A percentile compares a stretch with the other conserved stretches of the same genome.
Evolutionary conservation across 331 rosid genomes (phyloP).

Genomic region (Malus hybrid): DNA sequence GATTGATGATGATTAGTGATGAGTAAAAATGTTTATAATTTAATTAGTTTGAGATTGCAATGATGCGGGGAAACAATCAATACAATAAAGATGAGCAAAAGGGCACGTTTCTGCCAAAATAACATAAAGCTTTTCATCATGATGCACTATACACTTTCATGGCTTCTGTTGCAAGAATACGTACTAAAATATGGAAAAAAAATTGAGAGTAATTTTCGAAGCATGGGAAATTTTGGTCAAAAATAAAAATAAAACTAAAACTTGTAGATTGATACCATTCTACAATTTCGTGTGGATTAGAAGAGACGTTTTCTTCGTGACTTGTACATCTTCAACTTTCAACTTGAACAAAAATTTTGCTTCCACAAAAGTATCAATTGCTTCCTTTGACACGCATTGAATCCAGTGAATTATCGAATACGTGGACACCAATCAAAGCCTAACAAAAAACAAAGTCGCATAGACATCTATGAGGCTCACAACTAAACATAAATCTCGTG

Average conservation of each 20-base stretch:
- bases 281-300: background rate
- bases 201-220: too few relatives aligned
- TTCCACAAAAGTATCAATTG: too few relatives aligned
- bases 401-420: too few relatives aligned
- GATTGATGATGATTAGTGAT: background rate
- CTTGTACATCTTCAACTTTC: too few relatives aligned
- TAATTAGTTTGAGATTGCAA: constrained; percentile 2
- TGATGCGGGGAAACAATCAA: background rate
- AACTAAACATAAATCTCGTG: background rate
- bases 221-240: background rate
- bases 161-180: background rate
- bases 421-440: too few relatives aligned
- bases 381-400: too few relatives aligned
- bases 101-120: too few relatives aligned
- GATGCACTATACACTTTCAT: background rate
- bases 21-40: background rate
- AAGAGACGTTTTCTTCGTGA: too few relatives aligned
- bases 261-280: background rate
- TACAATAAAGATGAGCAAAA: background rate
- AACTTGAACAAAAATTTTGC: too few relatives aligned
- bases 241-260: background rate
- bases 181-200: background rate
- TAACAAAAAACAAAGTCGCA: too few relatives aligned
- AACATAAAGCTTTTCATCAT: too few relatives aligned
- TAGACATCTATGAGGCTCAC: background rate